Conservation (phyloP, 352 stramenopile genomes). For the Pythium guiyangense region DNA sequence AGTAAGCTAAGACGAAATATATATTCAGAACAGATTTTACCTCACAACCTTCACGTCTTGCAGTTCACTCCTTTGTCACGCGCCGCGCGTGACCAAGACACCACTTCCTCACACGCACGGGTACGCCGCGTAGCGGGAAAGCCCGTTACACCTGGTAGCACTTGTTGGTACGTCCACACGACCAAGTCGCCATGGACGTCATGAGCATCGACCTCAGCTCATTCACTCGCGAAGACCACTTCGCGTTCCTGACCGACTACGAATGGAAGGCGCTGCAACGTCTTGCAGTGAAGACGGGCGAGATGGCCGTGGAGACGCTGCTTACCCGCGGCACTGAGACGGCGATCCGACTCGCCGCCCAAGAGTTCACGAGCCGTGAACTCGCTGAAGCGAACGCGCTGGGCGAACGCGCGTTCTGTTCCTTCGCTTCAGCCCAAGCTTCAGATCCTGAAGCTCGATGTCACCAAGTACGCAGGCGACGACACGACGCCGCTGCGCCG, state of each 20-base stretch:
- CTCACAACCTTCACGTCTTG: too few relatives aligned
- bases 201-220: not conserved
- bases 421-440: not conserved
- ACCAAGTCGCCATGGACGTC: not conserved
- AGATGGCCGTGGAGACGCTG: not conserved
- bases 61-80: too few relatives aligned
- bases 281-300: not conserved
- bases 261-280: not conserved
- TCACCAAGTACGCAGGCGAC: not conserved
- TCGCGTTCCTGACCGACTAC: too few relatives aligned
- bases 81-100: too few relatives aligned
- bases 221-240: too few relatives aligned
- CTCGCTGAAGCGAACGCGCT: not conserved
- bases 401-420: not conserved
- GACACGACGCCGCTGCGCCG: not conserved
- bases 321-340: not conserved
- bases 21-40: too few relatives aligned
- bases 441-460: not conserved
- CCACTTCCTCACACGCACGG: too few relatives aligned
- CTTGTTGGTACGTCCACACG: not conserved
- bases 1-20: too few relatives aligned
- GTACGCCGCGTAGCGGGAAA: too few relatives aligned
- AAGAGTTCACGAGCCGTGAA: too few relatives aligned
- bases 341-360: not conserved
- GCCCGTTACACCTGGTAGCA: constrained; percentile 2